A percentile compares a stretch with the other conserved stretches of the same genome.
These are phyloP conservation scores for Penicillium sp. DNA, from an alignment of 2,329 filamentous ascomycete genomes.

Conservation along the genomic window DNA sequence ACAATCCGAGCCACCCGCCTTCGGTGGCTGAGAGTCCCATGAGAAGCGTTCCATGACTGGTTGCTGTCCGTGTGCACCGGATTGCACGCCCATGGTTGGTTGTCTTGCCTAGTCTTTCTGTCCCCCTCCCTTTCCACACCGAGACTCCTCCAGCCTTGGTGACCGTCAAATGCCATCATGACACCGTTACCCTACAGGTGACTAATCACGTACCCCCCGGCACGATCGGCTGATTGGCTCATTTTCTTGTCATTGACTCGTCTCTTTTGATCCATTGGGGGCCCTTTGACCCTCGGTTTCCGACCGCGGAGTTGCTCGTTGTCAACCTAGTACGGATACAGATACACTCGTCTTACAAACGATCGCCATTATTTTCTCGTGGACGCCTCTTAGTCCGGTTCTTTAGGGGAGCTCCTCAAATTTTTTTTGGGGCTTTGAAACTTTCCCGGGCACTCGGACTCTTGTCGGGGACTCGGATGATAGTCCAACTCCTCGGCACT, in stretches of 20 bases:
- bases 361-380: constrained; percentile 1
- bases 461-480: constrained; percentile 1
- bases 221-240: constrained; percentile 19
- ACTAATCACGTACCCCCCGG: constrained; percentile 26
- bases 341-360: not conserved
- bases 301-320: constrained; percentile 3
- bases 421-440: constrained; percentile 1
- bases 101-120: not conserved
- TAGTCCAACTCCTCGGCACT: not conserved
- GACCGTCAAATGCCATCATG: constrained; percentile 19
- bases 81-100: constrained; percentile 2
- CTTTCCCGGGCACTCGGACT: not conserved
- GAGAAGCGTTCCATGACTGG: constrained; percentile 11
- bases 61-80: constrained; percentile 1
- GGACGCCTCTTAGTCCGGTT: not conserved
- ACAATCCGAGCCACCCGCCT: constrained; percentile 28
- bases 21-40: constrained; percentile 16
- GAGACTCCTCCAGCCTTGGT: constrained; percentile 4
- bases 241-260: not conserved
- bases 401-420: not conserved
- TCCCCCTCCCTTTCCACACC: not conserved
- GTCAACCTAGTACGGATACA: not conserved
- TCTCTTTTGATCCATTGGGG: not conserved
- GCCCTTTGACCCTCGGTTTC: constrained; percentile 1
- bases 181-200: constrained; percentile 23